phyloP scores from a whole-genome alignment of 371 early-diverging fungal species.

The Mortierella sp. region DNA sequence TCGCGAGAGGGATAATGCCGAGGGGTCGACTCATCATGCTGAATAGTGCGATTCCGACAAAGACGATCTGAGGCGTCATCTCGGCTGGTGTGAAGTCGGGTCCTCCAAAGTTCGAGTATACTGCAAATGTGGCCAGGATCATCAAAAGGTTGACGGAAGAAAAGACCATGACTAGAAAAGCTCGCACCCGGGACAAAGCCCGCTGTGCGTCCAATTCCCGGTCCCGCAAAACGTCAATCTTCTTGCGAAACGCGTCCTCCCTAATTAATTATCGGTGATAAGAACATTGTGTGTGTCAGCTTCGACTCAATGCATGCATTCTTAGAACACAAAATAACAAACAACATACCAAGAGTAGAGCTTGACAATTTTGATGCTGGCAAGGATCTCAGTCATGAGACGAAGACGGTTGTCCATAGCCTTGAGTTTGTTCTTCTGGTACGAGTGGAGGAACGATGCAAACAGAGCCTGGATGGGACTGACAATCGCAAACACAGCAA shows the following conservation, averaged over 20 bases:
- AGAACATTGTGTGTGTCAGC: not conserved
- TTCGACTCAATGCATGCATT: not conserved
- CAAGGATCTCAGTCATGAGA: slow-evolving; percentile 84
- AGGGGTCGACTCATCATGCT: slow-evolving; percentile 93
- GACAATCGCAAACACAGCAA: slow-evolving; percentile 82
- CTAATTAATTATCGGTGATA: slow-evolving; percentile 59
- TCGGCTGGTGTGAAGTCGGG: slow-evolving; percentile 59
- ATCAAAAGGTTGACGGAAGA: slow-evolving; percentile 83
- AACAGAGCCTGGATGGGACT: slow-evolving; percentile 74
- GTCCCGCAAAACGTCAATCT: slow-evolving; percentile 29
- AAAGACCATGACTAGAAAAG: slow-evolving; percentile 53
- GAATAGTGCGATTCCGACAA: slow-evolving; percentile 94
- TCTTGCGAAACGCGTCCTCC: slow-evolving; percentile 64
- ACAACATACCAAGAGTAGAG: slow-evolving; percentile 72
- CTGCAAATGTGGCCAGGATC: slow-evolving; percentile 85
- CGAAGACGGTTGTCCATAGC: slow-evolving; percentile 57
- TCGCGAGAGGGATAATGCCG: slow-evolving; percentile 75
- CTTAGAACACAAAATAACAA: not conserved
- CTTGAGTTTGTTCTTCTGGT: slow-evolving; percentile 28
- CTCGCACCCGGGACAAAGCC: slow-evolving; percentile 25
- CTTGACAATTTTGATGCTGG: slow-evolving; percentile 95
- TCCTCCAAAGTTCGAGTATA: slow-evolving; percentile 73
- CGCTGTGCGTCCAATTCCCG: slow-evolving; percentile 79
- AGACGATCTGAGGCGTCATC: slow-evolving; percentile 83
- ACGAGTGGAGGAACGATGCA: slow-evolving; percentile 52